Percentiles rank a stretch among this genome's conserved stretches.
phyloP scores from a whole-genome alignment of 2,329 filamentous ascomycete species.

The Sordariomycetes sp. region DNA sequence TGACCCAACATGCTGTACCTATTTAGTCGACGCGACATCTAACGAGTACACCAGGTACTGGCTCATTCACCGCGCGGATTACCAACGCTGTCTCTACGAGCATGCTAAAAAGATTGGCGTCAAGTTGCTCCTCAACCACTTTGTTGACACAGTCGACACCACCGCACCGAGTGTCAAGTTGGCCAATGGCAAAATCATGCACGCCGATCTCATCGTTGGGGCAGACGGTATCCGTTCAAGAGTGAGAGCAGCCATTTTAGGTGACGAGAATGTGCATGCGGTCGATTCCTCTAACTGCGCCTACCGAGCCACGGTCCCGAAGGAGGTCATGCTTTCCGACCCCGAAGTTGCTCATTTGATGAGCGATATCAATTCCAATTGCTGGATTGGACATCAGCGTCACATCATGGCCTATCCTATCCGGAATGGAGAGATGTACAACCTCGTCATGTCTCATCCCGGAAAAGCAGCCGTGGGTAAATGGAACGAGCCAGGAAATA shows the following conservation, averaged over 20 bases:
- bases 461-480: constrained; percentile 2
- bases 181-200: constrained; percentile 2
- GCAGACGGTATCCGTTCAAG: constrained; percentile 6
- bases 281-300: constrained; percentile 4
- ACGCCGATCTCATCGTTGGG: constrained; percentile 6
- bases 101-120: constrained; percentile 7
- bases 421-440: constrained; percentile 4
- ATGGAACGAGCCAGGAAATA: constrained; percentile 5
- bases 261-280: constrained; percentile 1
- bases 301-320: constrained; percentile 4
- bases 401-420: constrained; percentile 7
- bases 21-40: not conserved
- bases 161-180: not conserved
- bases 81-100: constrained; percentile 6
- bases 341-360: constrained; percentile 1
- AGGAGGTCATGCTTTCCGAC: constrained; percentile 1
- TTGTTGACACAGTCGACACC: constrained; percentile 1
- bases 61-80: constrained; percentile 9
- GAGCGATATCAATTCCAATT: constrained; percentile 4
- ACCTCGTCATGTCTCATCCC: constrained; percentile 5
- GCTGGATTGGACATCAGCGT: constrained; percentile 4
- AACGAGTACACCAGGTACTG: constrained; percentile 3
- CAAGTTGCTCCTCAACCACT: constrained; percentile 2
- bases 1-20: not conserved
- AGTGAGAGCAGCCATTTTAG: constrained; percentile 2